These are phyloP conservation scores for Xylaria arbuscula DNA, from an alignment of 2,329 filamentous ascomycete genomes.

Conservation along the genomic window DNA sequence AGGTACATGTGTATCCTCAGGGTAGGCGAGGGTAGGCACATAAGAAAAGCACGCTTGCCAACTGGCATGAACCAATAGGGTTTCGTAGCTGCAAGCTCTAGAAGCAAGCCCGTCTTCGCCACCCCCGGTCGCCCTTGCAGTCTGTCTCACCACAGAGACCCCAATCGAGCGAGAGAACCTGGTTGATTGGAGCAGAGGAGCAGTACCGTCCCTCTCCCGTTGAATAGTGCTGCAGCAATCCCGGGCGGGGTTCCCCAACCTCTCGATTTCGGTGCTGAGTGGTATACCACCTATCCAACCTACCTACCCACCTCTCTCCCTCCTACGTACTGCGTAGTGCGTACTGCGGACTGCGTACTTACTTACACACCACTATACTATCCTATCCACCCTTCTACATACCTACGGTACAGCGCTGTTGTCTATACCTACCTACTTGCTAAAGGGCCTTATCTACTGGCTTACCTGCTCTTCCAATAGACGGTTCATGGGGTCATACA, in stretches of 20 bases:
- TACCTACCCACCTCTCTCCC: background rate
- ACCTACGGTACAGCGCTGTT: background rate
- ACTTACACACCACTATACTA: too few relatives aligned
- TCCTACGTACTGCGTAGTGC: background rate
- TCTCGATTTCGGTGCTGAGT: conserved; percentile 13
- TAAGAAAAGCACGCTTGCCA: background rate
- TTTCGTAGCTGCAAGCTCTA: conserved; percentile 20
- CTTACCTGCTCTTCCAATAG: conserved; percentile 1
- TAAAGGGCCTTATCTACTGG: background rate
- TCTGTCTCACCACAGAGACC: conserved; percentile 37
- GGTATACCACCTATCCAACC: background rate
- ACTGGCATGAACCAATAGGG: conserved; percentile 30
- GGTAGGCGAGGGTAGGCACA: background rate
- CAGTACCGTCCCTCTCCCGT: conserved; percentile 30
- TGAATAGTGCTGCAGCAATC: conserved; percentile 17
- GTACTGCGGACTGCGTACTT: too few relatives aligned
- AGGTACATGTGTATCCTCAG: background rate
- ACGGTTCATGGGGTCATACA: conserved; percentile 20
- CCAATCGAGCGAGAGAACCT: conserved; percentile 29
- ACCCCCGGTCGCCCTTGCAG: conserved; percentile 37
- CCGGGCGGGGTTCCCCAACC: conserved; percentile 21
- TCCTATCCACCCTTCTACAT: background rate
- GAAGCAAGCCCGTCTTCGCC: conserved; percentile 25
- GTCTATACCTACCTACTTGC: background rate
- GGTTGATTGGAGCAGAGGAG: conserved; percentile 30